Base-by-base conservation (phyloP, 2,329 filamentous ascomycete species). In the Leptographium procerum region DNA sequence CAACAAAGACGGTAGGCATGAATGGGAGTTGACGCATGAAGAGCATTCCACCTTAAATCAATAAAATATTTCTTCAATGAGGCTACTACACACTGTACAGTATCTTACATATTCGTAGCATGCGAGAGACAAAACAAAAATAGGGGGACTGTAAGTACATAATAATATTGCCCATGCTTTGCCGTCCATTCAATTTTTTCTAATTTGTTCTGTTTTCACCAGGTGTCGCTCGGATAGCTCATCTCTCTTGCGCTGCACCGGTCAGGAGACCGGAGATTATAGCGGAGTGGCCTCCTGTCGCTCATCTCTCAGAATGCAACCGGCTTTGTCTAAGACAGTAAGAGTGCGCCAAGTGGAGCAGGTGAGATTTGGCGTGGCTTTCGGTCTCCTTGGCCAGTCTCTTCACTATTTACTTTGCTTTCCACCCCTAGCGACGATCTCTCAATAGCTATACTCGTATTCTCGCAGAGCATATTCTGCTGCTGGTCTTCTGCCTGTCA, bases 251-350 rank as follows among this genome's bases (percentile, higher is more conserved):
- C 57, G 54, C 64, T 65, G 64, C 65, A 64, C 28, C 63, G 61
- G 60, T 65, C 64, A 66, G 65, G 65, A 62, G 65, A 58, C 57
- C 65, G 64, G 64, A 66, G 56, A 66, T 66, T 66, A 62, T 63
- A 56, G 61, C 61, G 60, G 60, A 57, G 55, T 50, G 43, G 43
- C 54, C 54, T 52, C 43, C 26, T 28, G 28, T 36, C 33, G 45
- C n/a, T 45, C 29, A 48, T 45, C 55, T 52, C 28, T 47, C 16
- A 48, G 56, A 57, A 59, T 61, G 59, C 59, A 52, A 58, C 57
- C 52, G 33, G n/a, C 50, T n/a, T 11, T 56, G 40, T 58, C 57
- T 56, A 43, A 58, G 56, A 58, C 56, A 58, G 50, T 34, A 55
- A 24, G 33, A 33, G 24, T 24, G 22, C 45, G 52, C 57, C 52